Evolutionary conservation across 441 rosid species (phyloP).

Genomic region (Melastoma candidum): DNA sequence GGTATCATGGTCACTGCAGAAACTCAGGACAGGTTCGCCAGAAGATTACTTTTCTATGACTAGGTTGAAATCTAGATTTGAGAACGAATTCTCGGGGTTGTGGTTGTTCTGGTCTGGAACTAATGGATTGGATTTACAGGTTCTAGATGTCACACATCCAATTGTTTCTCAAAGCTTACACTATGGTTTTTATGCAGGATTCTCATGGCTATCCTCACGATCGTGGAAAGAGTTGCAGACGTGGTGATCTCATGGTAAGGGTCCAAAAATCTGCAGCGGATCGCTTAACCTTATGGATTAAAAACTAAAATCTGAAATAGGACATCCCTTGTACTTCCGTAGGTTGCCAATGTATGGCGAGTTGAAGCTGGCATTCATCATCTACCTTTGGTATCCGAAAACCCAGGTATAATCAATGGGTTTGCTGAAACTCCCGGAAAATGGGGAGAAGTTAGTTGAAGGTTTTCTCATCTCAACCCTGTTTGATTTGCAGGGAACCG

Average conservation of each 20-base stretch:
- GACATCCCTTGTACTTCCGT: not conserved
- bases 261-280: not conserved
- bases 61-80: too few relatives aligned
- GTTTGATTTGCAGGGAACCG: constrained; percentile 9
- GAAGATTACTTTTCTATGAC: too few relatives aligned
- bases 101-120: too few relatives aligned
- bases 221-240: constrained; percentile 45
- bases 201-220: constrained; percentile 50
- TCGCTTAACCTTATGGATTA: not conserved
- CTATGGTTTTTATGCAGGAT: constrained; percentile 43
- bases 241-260: constrained; percentile 13
- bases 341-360: constrained; percentile 21
- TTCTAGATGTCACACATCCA: too few relatives aligned
- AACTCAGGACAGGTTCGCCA: too few relatives aligned
- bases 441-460: not conserved
- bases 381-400: constrained; percentile 20
- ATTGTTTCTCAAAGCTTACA: too few relatives aligned
- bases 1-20: too few relatives aligned
- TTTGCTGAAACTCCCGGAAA: not conserved
- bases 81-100: too few relatives aligned
- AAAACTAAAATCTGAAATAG: not conserved
- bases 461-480: not conserved
- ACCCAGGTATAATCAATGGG: constrained; percentile 6
- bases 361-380: constrained; percentile 20
- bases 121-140: too few relatives aligned